Evolutionary conservation across 2,329 filamentous ascomycete genomes (phyloP).

Genomic region (Calycina herbarum): DNA sequence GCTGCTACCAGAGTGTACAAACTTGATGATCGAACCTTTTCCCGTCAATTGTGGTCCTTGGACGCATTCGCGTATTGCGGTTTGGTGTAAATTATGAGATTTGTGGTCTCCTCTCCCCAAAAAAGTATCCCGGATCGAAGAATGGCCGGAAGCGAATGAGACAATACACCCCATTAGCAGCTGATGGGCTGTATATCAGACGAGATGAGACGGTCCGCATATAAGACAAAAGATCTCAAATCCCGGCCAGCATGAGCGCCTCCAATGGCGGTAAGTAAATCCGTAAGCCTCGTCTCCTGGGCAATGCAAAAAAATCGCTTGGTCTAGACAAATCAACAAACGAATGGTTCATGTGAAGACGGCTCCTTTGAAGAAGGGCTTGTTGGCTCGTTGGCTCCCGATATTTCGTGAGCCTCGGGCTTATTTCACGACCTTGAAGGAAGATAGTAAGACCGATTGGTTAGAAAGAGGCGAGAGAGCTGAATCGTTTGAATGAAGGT

Average conservation of each 20-base stretch:
- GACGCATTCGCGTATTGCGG: neutral
- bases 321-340: too few relatives aligned
- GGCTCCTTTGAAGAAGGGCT: too few relatives aligned
- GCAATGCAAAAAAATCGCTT: too few relatives aligned
- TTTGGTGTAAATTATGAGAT: constrained; percentile 5
- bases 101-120: neutral
- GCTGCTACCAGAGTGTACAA: neutral
- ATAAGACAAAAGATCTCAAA: constrained; percentile 3
- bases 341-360: too few relatives aligned
- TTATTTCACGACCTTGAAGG: neutral
- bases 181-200: constrained; percentile 3
- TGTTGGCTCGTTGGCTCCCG: neutral
- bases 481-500: neutral
- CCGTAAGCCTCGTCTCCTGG: too few relatives aligned
- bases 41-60: constrained; percentile 3
- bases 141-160: constrained; percentile 6
- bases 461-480: constrained; percentile 2
- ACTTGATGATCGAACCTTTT: neutral
- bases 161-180: neutral
- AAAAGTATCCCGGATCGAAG: neutral
- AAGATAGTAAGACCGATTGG: constrained; percentile 6
- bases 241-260: neutral
- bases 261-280: too few relatives aligned
- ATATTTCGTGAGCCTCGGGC: neutral
- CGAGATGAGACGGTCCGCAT: constrained; percentile 7